These are phyloP conservation scores for Rhizopus stolonifer DNA, from an alignment of 371 early-diverging fungal genomes.

Conservation along the genomic window DNA sequence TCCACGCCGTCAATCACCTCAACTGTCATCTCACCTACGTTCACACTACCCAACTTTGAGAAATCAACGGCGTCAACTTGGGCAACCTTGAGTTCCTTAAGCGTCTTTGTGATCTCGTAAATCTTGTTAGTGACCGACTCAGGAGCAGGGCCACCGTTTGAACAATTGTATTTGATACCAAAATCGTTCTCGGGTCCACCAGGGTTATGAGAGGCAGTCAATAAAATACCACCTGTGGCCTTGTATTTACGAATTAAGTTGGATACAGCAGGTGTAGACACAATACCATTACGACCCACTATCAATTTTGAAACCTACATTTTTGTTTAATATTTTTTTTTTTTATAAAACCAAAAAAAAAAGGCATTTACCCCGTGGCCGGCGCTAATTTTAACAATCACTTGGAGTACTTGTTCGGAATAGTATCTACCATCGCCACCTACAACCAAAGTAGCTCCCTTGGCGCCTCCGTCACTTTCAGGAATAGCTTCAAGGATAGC, in stretches of 20 bases:
- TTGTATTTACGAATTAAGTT: conserved; percentile 87
- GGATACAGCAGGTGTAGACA: conserved; percentile 97
- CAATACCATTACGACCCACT: conserved; percentile 90
- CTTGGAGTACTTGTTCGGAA: conserved; percentile 81
- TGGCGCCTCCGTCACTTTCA: conserved; percentile 55
- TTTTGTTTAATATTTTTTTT: too few species aligned
- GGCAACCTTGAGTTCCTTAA: conserved; percentile 67
- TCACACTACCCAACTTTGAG: conserved; percentile 62
- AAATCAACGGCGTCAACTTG: conserved; percentile 83
- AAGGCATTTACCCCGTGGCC: conserved; percentile 74
- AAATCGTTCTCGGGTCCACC: conserved; percentile 97
- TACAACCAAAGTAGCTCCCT: conserved; percentile 84
- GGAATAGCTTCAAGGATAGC: conserved; percentile 84
- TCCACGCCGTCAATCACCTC: conserved; percentile 89
- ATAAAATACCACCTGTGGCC: conserved; percentile 91
- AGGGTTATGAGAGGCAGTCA: conserved; percentile 98
- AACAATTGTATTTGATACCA: conserved; percentile 96
- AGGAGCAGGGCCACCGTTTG: conserved; percentile 96
- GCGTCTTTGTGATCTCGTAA: conserved; percentile 71
- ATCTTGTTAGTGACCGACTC: conserved; percentile 92
- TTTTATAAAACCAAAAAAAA: background rate
- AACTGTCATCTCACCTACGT: conserved; percentile 62
- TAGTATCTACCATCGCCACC: conserved; percentile 98
- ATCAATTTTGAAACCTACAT: conserved; percentile 85
- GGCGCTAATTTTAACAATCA: conserved; percentile 84